These are phyloP conservation scores for Neocallimastix lanati DNA, from an alignment of 192 early-diverging fungal species.

Conservation along the genomic window DNA sequence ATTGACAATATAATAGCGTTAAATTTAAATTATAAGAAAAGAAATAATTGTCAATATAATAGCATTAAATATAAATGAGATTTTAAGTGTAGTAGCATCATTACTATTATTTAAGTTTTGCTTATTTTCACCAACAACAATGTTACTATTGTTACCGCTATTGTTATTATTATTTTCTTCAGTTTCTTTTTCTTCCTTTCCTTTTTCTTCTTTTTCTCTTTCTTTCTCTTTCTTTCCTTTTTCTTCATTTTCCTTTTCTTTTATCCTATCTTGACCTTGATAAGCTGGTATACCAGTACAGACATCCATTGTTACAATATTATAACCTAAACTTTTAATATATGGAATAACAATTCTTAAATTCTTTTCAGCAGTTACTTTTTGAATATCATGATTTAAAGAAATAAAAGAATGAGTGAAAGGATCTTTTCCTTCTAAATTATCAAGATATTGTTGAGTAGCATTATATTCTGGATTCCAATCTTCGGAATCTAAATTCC, in stretches of 20 bases:
- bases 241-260: background rate
- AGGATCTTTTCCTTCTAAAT: background rate
- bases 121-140: background rate
- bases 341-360: background rate
- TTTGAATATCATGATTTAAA: background rate
- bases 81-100: background rate
- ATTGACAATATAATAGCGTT: background rate
- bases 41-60: background rate
- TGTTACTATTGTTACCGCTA: background rate
- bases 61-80: background rate
- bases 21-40: background rate
- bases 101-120: background rate
- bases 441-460: background rate
- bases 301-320: background rate
- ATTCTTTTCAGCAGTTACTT: background rate
- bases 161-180: background rate
- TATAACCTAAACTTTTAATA: background rate
- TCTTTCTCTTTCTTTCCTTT: too few species aligned
- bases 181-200: background rate
- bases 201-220: too few species aligned
- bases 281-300: background rate
- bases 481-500: background rate
- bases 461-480: background rate
- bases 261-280: background rate
- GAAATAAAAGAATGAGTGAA: background rate